Evolutionary conservation across 2,329 filamentous ascomycete genomes (phyloP).

Genomic region (Penicillium sp.): DNA sequence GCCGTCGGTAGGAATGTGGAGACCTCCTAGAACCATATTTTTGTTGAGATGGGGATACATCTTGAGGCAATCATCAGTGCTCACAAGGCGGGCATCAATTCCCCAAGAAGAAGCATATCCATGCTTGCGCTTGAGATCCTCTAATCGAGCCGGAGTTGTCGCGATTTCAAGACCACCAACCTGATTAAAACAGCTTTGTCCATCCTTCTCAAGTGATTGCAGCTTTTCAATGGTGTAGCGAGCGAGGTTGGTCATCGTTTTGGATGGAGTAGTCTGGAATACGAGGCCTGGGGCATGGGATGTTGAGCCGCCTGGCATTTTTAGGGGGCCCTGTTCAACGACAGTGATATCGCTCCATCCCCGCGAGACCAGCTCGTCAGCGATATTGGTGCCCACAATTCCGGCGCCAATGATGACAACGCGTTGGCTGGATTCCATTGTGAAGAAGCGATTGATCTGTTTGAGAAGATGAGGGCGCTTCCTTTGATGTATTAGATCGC

Average conservation of each 20-base stretch:
- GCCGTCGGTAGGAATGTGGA: constrained; percentile 61
- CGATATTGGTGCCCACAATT: constrained; percentile 63
- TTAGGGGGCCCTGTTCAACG: constrained; percentile 61
- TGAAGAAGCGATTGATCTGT: constrained; percentile 6
- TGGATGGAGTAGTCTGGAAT: constrained; percentile 57
- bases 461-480: constrained; percentile 3
- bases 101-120: constrained; percentile 63
- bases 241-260: constrained; percentile 55
- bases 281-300: constrained; percentile 65
- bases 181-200: constrained; percentile 57
- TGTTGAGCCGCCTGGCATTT: constrained; percentile 63
- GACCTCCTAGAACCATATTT: constrained; percentile 55
- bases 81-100: constrained; percentile 54
- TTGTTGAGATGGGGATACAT: constrained; percentile 57
- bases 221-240: constrained; percentile 63
- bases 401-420: constrained; percentile 63
- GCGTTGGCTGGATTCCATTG: constrained; percentile 40
- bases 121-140: constrained; percentile 62
- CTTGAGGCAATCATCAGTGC: constrained; percentile 51
- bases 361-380: constrained; percentile 61
- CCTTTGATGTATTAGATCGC: constrained; percentile 11
- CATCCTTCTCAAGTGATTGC: constrained; percentile 50
- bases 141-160: constrained; percentile 57
- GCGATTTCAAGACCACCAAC: constrained; percentile 63
- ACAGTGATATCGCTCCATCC: constrained; percentile 65